phyloP scores from a whole-genome alignment of 805 yeast species.

The Brettanomyces anomalus region DNA sequence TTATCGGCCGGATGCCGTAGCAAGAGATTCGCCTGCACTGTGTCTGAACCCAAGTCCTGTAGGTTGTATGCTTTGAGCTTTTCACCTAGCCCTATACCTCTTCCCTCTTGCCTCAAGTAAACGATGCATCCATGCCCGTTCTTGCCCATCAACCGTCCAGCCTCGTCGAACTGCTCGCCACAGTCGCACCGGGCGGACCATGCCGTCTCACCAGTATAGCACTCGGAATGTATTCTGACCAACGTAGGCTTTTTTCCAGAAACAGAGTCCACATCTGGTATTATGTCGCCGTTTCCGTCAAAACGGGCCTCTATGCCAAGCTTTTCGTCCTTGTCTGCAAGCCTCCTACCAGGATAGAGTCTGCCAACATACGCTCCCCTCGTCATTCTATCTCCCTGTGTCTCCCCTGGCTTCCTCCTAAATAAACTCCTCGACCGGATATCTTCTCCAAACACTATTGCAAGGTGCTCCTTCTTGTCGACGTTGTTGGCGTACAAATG shows the following conservation, averaged over 20 bases:
- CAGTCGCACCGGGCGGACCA: constrained; percentile 99
- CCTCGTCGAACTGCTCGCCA: constrained; percentile 98
- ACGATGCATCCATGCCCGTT: constrained; percentile 91
- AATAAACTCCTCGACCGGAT: constrained; percentile 72
- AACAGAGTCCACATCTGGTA: constrained; percentile 20
- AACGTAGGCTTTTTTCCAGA: constrained; percentile 36
- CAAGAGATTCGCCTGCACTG: constrained; percentile 90
- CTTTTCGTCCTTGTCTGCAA: constrained; percentile 54
- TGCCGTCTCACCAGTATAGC: constrained; percentile 98
- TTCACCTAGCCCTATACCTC: constrained; percentile 98
- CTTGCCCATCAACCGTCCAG: constrained; percentile 85
- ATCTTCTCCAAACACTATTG: constrained; percentile 93
- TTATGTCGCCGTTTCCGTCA: constrained; percentile 31
- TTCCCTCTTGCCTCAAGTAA: constrained; percentile 93
- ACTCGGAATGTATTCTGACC: constrained; percentile 91
- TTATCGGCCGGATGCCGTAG: constrained; percentile 97
- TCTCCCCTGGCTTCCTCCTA: constrained; percentile 51
- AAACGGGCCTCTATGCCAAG: constrained; percentile 31
- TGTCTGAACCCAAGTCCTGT: constrained; percentile 97
- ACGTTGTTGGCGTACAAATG: constrained; percentile 81
- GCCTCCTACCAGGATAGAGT: constrained; percentile 73
- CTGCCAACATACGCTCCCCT: constrained; percentile 95
- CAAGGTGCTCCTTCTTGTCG: constrained; percentile 91
- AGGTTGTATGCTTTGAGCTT: constrained; percentile 92
- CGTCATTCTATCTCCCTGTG: constrained; percentile 94